Evolutionary conservation across 2,329 filamentous ascomycete species (phyloP), one percentile per base, ranked within the genome.

Genomic region (Elsinoe perseae): DNA sequence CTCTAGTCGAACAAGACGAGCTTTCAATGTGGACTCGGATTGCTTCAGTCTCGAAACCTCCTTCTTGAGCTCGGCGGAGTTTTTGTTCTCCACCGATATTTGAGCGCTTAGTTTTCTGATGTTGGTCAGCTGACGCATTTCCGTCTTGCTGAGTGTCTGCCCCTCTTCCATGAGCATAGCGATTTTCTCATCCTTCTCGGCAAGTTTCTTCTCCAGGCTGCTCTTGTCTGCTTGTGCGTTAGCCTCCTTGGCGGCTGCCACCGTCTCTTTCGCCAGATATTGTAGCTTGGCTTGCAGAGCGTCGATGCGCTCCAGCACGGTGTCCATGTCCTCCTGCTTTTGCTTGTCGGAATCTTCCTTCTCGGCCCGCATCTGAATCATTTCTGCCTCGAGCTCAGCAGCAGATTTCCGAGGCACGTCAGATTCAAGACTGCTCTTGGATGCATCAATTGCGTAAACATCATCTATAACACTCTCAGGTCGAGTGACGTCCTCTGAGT

Each of bases 121-220:
- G 3, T 85, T 84, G 4, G 82, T 82, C 59, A 92, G 79, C 61
- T 95, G 85, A 65, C 90, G 89, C 70, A 96, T 81, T 68, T 98
- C 93, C 0, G 82, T 87, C 63, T 86, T 87, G 1, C 89, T 91
- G 7, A 97, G 77, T 62, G 86, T 90, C 64, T 93, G 87, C 0
- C 95, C 93, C 73, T 98, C 93, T 63, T 95, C 86, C 77, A 98
- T 87, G 10, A 98, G 75, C 46, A 91, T 75, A 2, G 91, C 89
- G 64, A 97, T 95, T 68, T 88, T 88, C 64, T 92, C 85, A 64
- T 97, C 91, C 66, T 90, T 95, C 65, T 95, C 90, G 1, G 89
- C 87, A 12, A 97, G 70, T 66, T 87, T 90, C 68, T 85, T 88
- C 61, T 95, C 87, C 1, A 77, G 57, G 56, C 84, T 87, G 4